Conservation (phyloP, 768 basidiomycete genomes). For the Thelephora ganbajun region DNA sequence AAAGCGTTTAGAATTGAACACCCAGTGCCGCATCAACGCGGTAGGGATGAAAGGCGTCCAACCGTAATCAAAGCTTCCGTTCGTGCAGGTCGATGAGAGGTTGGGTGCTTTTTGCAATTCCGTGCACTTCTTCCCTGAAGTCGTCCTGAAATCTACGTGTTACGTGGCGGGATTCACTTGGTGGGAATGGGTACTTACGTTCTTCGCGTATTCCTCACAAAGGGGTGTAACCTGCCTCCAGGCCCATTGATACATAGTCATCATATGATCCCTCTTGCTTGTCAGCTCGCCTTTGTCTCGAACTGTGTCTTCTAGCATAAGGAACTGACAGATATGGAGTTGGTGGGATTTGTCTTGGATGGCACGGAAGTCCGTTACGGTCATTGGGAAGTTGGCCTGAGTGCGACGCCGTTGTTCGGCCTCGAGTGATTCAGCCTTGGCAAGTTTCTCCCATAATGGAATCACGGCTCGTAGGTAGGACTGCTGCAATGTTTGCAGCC, state of each 20-base stretch:
- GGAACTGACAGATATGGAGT: neutral
- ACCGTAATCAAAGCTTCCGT: no score
- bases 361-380: neutral
- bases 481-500: no score
- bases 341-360: neutral
- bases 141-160: neutral
- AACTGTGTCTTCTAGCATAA: neutral
- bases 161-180: neutral
- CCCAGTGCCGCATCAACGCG: no score
- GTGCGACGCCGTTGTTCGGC: neutral
- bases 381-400: neutral
- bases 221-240: neutral
- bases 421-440: neutral
- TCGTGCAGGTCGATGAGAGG: neutral
- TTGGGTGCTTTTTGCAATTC: neutral
- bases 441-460: neutral
- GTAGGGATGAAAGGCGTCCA: no score
- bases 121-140: neutral
- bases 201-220: neutral
- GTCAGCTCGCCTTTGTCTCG: neutral
- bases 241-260: neutral
- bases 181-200: neutral
- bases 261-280: neutral
- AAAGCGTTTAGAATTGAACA: no score
- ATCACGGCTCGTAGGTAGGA: neutral